These are phyloP conservation scores for Forsythia viridissima DNA, from an alignment of 257 asterid species.

Conservation along the genomic window DNA sequence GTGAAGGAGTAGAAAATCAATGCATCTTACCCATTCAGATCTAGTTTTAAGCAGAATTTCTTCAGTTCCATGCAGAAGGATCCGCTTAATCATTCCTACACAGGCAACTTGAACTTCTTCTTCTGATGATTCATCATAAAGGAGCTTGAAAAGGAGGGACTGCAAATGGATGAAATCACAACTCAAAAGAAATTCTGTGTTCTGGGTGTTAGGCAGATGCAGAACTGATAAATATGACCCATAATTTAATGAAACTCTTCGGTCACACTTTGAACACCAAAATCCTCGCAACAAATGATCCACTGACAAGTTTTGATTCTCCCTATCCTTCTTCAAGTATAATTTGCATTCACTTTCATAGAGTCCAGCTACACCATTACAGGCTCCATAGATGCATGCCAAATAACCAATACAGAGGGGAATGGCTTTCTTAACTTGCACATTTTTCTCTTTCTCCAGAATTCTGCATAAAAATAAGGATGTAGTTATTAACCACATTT, in stretches of 20 bases:
- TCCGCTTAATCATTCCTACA: slow-evolving; percentile 62
- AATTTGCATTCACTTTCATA: slow-evolving; percentile 55
- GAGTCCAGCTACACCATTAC: slow-evolving; percentile 33
- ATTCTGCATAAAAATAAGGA: slow-evolving; percentile 48
- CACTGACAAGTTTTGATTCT: slow-evolving; percentile 37
- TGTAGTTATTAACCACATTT: slow-evolving; percentile 7
- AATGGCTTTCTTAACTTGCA: slow-evolving; percentile 64
- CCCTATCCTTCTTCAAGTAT: slow-evolving; percentile 47
- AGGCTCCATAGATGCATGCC: slow-evolving; percentile 80
- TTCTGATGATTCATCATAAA: slow-evolving; percentile 72
- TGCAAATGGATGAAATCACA: slow-evolving; percentile 59
- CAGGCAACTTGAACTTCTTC: slow-evolving; percentile 90
- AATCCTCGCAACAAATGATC: slow-evolving; percentile 62
- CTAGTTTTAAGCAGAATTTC: slow-evolving; percentile 59
- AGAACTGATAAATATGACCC: slow-evolving; percentile 38
- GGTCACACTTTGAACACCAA: slow-evolving; percentile 89
- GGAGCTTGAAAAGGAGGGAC: slow-evolving; percentile 73
- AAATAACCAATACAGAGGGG: slow-evolving; percentile 73
- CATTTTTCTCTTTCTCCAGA: slow-evolving; percentile 57
- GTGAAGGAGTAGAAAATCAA: slow-evolving; percentile 70
- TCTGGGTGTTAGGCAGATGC: slow-evolving; percentile 34
- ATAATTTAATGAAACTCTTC: slow-evolving; percentile 27
- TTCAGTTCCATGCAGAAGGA: slow-evolving; percentile 76
- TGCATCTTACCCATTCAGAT: slow-evolving; percentile 75
- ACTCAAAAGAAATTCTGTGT: slow-evolving; percentile 30